These are phyloP conservation scores for Suillus tomentosus DNA, from an alignment of 768 basidiomycete genomes.

Conservation along the genomic window DNA sequence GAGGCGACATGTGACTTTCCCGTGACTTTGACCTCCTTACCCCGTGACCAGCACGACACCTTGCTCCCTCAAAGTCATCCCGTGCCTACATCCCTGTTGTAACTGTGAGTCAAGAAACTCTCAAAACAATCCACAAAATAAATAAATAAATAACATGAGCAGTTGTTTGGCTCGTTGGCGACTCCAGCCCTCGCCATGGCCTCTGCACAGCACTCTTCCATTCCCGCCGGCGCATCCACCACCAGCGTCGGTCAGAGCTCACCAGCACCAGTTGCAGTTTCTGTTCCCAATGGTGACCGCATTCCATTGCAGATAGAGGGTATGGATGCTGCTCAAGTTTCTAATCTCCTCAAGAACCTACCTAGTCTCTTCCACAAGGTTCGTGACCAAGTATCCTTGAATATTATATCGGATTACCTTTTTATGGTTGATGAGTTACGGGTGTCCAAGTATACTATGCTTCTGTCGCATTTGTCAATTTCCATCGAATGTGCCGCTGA, in stretches of 20 bases:
- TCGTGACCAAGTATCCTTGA: slow-evolving; percentile 22
- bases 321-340: slow-evolving; percentile 58
- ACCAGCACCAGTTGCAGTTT: slow-evolving; percentile 15
- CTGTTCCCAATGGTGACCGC: slow-evolving; percentile 15
- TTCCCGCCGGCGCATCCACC: slow-evolving; percentile 17
- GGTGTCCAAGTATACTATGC: slow-evolving; percentile 14
- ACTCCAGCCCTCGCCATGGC: slow-evolving; percentile 2
- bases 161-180: neutral
- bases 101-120: neutral
- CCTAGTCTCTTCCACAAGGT: slow-evolving; percentile 61
- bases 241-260: slow-evolving; percentile 16
- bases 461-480: slow-evolving; percentile 1
- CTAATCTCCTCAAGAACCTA: slow-evolving; percentile 57
- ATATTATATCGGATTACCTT: slow-evolving; percentile 2
- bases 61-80: neutral
- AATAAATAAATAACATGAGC: neutral
- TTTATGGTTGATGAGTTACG: neutral
- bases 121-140: too few relatives aligned
- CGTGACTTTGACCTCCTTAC: slow-evolving; percentile 42
- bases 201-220: slow-evolving; percentile 8
- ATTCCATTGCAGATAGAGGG: slow-evolving; percentile 10
- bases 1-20: slow-evolving; percentile 43
- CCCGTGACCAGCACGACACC: slow-evolving; percentile 44
- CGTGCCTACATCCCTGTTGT: neutral
- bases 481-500: neutral